Base-by-base conservation (phyloP, 352 stramenopile species). In the Phytophthora constricta region DNA sequence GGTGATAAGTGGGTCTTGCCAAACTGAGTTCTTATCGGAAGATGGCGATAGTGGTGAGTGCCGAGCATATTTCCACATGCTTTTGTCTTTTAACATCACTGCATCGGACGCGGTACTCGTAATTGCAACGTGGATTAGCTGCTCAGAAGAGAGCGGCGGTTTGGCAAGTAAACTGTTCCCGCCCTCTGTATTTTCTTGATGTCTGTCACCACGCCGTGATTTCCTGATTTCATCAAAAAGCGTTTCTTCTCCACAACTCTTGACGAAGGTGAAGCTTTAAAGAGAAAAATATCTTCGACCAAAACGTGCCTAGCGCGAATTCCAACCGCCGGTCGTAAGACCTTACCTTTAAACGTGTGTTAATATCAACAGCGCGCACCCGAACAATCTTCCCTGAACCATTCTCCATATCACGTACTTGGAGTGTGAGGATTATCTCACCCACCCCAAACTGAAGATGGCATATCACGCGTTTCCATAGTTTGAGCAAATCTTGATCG, bases 391-490 rank as follows among this genome's bases (percentile, higher is more conserved):
- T 90, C 23, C 74, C 79, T 10, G 58, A 68, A 0, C 50, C 37
- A 11, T 71, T 61, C 1, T 64, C 72, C 19, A 86, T 62, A 49
- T 89, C 84, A 26, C 70, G 71, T 41, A 92, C 74, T 72, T 88
- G 75, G 25, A 92, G 66, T 19, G 72, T 78, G 11, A 92, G 57
- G 4, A 67, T 76, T 34, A 90, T 63, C 23, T 87, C 71, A 17
- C 74, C 70, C 19, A 92, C 77, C 9, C 74, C 73, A 62, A 92
- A 92, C 50, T 84, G 72, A 14, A 87, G 55, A 43, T 85, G 54
- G 47, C 84, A 89, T 19, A 89, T 62, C 26, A 92, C 72, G 17
- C 88, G 85, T 59, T 87, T 87, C 84, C 85, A 93, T 23, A 96
- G 49, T 58, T 93, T 96, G 1, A 93, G 62, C 47, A 95, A 67